These are phyloP conservation scores for Beauveria medogensis DNA, from an alignment of 2,329 filamentous ascomycete species.

Conservation along the genomic window DNA sequence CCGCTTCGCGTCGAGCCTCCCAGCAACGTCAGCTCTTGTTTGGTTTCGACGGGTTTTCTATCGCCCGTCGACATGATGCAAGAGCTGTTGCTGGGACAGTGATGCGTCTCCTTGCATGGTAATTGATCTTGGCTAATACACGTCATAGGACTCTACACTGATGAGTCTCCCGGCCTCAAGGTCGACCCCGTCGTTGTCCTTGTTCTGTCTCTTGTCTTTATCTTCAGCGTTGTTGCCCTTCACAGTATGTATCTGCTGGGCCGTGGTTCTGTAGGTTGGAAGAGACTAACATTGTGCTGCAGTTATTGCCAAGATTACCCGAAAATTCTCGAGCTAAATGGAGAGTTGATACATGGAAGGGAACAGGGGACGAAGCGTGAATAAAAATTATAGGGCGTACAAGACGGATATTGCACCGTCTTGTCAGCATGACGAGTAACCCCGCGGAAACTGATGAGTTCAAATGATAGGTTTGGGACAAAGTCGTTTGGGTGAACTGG, in stretches of 20 bases:
- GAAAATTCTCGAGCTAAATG: constrained; percentile 65
- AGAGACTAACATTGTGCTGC: constrained; percentile 5
- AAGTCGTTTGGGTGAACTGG: background rate
- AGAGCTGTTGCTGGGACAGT: background rate
- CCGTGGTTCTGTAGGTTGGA: background rate
- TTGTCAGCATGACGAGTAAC: background rate
- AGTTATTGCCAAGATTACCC: constrained; percentile 95
- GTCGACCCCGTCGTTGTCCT: constrained; percentile 97
- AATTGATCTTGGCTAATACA: constrained; percentile 19
- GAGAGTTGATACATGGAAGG: constrained; percentile 9
- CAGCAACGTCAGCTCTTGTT: background rate
- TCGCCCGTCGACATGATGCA: background rate
- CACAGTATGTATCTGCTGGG: constrained; percentile 62
- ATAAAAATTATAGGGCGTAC: background rate
- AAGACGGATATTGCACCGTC: background rate
- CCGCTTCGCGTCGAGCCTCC: background rate
- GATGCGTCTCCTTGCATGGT: background rate
- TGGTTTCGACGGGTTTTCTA: background rate
- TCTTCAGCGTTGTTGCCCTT: constrained; percentile 95
- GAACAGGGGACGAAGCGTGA: background rate
- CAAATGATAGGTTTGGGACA: background rate
- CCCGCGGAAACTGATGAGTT: background rate
- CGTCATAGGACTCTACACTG: constrained; percentile 79
- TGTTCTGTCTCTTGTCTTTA: constrained; percentile 93
- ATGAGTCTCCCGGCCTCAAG: constrained; percentile 94